phyloP scores from a whole-genome alignment of 2,329 filamentous ascomycete genomes.

The Aspergillus phoenicis region DNA sequence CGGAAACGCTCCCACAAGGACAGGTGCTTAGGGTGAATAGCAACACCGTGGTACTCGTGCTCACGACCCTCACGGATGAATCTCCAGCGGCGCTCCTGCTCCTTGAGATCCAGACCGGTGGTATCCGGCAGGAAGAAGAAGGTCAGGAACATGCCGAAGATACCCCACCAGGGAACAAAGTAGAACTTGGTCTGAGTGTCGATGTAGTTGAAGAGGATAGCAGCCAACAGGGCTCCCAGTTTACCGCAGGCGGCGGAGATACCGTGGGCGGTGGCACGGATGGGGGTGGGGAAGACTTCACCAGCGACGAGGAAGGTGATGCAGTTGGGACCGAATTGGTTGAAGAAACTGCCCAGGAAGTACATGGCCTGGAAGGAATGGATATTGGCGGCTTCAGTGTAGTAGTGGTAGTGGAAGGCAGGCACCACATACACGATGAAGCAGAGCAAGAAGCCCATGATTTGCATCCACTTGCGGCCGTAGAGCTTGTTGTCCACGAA shows the following conservation, averaged over 20 bases:
- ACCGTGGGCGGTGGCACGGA: constrained; percentile 89
- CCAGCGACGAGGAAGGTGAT: constrained; percentile 94
- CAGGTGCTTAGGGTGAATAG: constrained; percentile 5
- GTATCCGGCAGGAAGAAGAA: constrained; percentile 6
- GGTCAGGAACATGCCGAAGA: constrained; percentile 2
- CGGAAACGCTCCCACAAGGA: constrained; percentile 11
- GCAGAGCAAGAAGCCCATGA: constrained; percentile 8
- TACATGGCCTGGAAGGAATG: constrained; percentile 10
- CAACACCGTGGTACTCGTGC: constrained; percentile 8
- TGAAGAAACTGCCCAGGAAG: constrained; percentile 11
- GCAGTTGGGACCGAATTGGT: constrained; percentile 71
- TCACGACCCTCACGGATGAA: constrained; percentile 2
- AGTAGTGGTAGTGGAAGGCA: constrained; percentile 8
- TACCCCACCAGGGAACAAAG: constrained; percentile 7
- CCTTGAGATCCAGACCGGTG: constrained; percentile 8
- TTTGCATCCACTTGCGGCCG: constrained; percentile 9
- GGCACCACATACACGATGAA: constrained; percentile 9
- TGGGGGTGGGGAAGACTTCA: constrained; percentile 88
- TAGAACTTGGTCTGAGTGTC: constrained; percentile 10
- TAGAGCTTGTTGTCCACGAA: constrained; percentile 11
- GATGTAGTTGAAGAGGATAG: constrained; percentile 10
- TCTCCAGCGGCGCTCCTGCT: constrained; percentile 8
- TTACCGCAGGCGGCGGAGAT: constrained; percentile 92
- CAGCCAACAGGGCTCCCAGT: constrained; percentile 76
- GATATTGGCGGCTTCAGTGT: constrained; percentile 4